Conservation (phyloP, 2,329 filamentous ascomycete species). For the Laburnicola sp. region DNA sequence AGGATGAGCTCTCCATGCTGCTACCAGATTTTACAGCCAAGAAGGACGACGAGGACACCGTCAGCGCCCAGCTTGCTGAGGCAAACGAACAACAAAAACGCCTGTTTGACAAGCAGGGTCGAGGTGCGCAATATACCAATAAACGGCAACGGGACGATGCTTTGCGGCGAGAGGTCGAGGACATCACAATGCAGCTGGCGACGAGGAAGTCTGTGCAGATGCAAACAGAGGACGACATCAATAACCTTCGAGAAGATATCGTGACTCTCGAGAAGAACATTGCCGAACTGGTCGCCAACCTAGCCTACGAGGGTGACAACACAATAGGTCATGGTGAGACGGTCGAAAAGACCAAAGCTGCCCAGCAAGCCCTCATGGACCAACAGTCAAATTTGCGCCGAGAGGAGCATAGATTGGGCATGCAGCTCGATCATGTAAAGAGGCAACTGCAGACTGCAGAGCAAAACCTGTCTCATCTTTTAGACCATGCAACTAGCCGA, state of each 20-base stretch:
- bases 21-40: constrained; percentile 74
- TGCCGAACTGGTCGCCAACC: constrained; percentile 66
- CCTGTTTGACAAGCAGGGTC: constrained; percentile 88
- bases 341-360: constrained; percentile 75
- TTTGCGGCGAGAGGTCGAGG: constrained; percentile 77
- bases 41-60: constrained; percentile 70
- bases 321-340: constrained; percentile 73
- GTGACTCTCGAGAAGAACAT: constrained; percentile 72
- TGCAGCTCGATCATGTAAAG: constrained; percentile 72
- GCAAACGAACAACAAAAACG: constrained; percentile 75
- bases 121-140: constrained; percentile 82
- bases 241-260: constrained; percentile 71
- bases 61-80: constrained; percentile 72
- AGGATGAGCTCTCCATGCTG: constrained; percentile 74
- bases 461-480: constrained; percentile 74
- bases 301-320: constrained; percentile 78
- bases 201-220: constrained; percentile 82
- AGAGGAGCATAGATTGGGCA: constrained; percentile 84
- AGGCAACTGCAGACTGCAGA: constrained; percentile 79
- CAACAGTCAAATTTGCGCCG: constrained; percentile 85
- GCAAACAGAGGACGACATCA: constrained; percentile 82
- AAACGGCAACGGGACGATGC: constrained; percentile 87
- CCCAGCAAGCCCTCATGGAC: constrained; percentile 77
- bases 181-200: constrained; percentile 74
- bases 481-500: constrained; percentile 85